phyloP scores from a whole-genome alignment of 768 basidiomycete species.

The Boletus sp. region DNA sequence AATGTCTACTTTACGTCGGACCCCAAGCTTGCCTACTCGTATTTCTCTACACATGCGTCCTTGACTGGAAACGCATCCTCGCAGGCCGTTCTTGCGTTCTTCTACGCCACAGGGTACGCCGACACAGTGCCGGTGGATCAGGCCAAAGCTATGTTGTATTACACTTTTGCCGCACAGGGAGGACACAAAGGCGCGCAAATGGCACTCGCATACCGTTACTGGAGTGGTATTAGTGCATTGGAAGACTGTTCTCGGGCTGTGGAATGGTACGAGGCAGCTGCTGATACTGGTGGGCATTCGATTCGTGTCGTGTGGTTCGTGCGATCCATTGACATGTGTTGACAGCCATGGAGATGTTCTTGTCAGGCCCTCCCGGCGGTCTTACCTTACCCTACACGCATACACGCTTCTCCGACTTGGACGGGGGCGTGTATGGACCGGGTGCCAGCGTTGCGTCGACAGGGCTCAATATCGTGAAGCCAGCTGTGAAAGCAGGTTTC shows the following conservation, averaged over 20 bases:
- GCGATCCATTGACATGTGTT: background rate
- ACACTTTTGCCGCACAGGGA: slow-evolving; percentile 90
- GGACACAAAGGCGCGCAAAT: slow-evolving; percentile 87
- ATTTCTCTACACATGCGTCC: slow-evolving; percentile 59
- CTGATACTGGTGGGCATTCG: slow-evolving; percentile 68
- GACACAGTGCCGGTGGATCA: slow-evolving; percentile 61
- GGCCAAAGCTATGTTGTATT: slow-evolving; percentile 83
- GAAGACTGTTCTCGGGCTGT: slow-evolving; percentile 84
- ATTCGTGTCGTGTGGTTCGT: slow-evolving; percentile 1
- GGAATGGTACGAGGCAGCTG: slow-evolving; percentile 86
- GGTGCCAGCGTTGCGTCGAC: slow-evolving; percentile 94
- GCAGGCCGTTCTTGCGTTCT: slow-evolving; percentile 83
- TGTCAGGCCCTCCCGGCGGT: slow-evolving; percentile 89
- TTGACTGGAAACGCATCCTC: slow-evolving; percentile 81
- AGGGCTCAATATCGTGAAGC: slow-evolving; percentile 62
- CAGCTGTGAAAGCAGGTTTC: slow-evolving; percentile 80
- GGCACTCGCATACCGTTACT: slow-evolving; percentile 90
- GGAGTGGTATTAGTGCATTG: slow-evolving; percentile 90
- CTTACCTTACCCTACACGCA: slow-evolving; percentile 78
- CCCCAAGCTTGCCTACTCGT: slow-evolving; percentile 58
- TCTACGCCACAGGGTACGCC: slow-evolving; percentile 82
- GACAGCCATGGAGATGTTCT: slow-evolving; percentile 74
- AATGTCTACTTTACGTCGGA: slow-evolving; percentile 60
- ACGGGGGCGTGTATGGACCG: slow-evolving; percentile 91
- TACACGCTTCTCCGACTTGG: slow-evolving; percentile 82